Conservation (phyloP, 1,139 yeast species). For the Blastobotrys petasosporus region DNA sequence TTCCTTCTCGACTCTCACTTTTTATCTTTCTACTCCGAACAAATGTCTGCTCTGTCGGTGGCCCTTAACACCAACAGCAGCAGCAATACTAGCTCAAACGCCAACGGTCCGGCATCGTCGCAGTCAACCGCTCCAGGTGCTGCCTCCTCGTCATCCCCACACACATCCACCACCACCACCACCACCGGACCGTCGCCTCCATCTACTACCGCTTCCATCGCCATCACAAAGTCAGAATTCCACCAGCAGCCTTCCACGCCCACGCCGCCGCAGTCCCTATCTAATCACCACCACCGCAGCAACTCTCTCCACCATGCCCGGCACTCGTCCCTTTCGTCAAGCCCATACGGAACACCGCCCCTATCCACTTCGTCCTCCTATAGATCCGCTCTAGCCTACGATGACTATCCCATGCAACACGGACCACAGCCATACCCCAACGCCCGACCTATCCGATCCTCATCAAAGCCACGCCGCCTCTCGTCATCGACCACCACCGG, state of each 20-base stretch:
- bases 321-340: background rate
- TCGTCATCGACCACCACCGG: slow-evolving; percentile 1
- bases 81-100: background rate
- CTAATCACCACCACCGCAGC: too few species aligned
- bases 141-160: too few species aligned
- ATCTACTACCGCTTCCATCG: too few species aligned
- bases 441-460: slow-evolving; percentile 1
- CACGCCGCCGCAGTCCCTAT: too few species aligned
- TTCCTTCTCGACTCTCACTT: too few species aligned
- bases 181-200: too few species aligned
- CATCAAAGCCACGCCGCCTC: background rate
- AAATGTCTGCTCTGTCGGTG: slow-evolving; percentile 7
- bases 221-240: too few species aligned
- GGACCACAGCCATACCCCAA: slow-evolving; percentile 7
- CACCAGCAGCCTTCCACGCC: too few species aligned
- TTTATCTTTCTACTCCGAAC: background rate
- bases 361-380: background rate
- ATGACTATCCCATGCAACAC: background rate
- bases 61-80: slow-evolving; percentile 4
- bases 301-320: too few species aligned
- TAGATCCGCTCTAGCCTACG: slow-evolving; percentile 1
- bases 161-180: too few species aligned
- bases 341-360: slow-evolving; percentile 1
- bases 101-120: background rate
- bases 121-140: background rate